Percentiles rank a stretch among this genome's conserved stretches.
Evolutionary conservation across 257 asterid genomes (phyloP).

Genomic region (Verbena officinalis): DNA sequence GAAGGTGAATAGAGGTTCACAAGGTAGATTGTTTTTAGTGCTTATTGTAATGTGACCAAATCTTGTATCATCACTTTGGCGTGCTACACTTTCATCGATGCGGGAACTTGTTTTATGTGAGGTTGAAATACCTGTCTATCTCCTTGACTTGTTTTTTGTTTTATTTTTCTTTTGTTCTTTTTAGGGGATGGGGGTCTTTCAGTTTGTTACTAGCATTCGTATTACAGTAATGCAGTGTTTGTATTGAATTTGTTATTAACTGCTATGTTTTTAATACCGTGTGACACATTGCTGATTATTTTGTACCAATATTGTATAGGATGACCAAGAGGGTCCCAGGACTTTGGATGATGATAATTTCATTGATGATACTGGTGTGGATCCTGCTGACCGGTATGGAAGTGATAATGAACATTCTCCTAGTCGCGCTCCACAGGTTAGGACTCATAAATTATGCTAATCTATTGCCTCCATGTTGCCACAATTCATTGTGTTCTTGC

Average conservation of each 20-base stretch:
- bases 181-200: not conserved
- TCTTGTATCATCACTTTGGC: not conserved
- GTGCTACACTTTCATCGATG: not conserved
- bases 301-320: slow-evolving; percentile 43
- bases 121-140: not conserved
- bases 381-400: slow-evolving; percentile 72
- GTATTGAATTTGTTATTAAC: not conserved
- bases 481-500: not conserved
- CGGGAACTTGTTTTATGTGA: not conserved
- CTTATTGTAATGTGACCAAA: not conserved
- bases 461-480: not conserved
- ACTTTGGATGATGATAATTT: slow-evolving; percentile 78
- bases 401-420: slow-evolving; percentile 69
- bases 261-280: not conserved
- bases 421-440: slow-evolving; percentile 71
- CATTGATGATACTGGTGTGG: slow-evolving; percentile 82
- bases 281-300: slow-evolving; percentile 17
- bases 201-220: not conserved
- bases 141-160: not conserved
- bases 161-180: not conserved
- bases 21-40: not conserved
- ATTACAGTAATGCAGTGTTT: slow-evolving; percentile 1
- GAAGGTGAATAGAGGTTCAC: not conserved
- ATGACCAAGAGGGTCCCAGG: slow-evolving; percentile 70
- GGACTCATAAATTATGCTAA: slow-evolving; percentile 19